Base-by-base conservation (phyloP, 495 filamentous ascomycete species). In the Antarctomyces pellizariae region DNA sequence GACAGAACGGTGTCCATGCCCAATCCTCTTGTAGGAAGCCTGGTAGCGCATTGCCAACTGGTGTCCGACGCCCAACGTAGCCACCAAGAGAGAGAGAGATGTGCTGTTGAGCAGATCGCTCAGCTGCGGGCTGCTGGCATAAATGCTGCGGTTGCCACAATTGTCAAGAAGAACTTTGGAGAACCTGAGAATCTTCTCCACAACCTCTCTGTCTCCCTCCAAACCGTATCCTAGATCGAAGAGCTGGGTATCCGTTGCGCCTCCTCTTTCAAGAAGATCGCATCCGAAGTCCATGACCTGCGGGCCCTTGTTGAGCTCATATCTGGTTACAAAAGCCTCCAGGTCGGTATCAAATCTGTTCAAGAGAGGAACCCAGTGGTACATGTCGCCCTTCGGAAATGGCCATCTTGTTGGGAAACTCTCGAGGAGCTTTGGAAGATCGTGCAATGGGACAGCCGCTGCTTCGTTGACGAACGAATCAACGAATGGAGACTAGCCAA, bases 81-180 rank as follows among this genome's bases (percentile, higher is more conserved):
- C 56, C 33, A 68, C 61, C 16, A 95, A 53, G 13, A 99, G 60
- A 25, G 65, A 62, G 14, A 82, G 55, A 22, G 73, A 78, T 2
- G 80, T 86, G 16, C 73, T 82, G 41, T 89, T 77, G 31, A 99
- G 62, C 18, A 99, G 59, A 38, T 78, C 71, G 36, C 78, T 77
- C 18, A 99, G 53, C 30, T 83, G 75, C 32, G 45, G 58, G 38
- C 84, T 93, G 52, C 89, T 95, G 31, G 66, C 72, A 44, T 99
- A 99, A 25, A 99, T 64, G 52, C 84, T 93, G 38, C 89, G 64
- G 39, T 99, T 99, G 30, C 86, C 89, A 54, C 89, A 95, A 43
- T 86, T 86, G 44, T 93, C 75, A 20, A 93, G 53, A 8, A 99
- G 59, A 32, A 90, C 59, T 29, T 65, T 61, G 15, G 83, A 90